phyloP scores from a whole-genome alignment of 345 rosid genomes.

The Lepidium sativum region DNA sequence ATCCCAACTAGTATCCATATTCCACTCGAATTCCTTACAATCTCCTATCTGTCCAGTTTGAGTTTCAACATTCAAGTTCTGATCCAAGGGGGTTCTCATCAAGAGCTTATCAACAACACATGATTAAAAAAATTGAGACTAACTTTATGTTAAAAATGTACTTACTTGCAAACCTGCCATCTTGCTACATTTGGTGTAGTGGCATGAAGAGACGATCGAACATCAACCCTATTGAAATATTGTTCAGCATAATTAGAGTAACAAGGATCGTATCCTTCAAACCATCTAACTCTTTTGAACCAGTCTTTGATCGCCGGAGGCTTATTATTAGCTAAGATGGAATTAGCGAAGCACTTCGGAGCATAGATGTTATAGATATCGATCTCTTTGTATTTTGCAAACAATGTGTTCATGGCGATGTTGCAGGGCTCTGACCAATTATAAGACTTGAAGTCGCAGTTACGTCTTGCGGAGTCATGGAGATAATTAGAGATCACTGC shows the following conservation, averaged over 20 bases:
- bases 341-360: slow-evolving; percentile 35
- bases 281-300: slow-evolving; percentile 32
- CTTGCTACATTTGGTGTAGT: slow-evolving; percentile 17
- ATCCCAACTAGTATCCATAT: no score
- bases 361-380: slow-evolving; percentile 58
- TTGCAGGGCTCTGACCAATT: slow-evolving; percentile 39
- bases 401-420: slow-evolving; percentile 29
- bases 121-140: background rate
- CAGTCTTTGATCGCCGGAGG: slow-evolving; percentile 13
- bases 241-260: slow-evolving; percentile 30
- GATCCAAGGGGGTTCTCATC: no score
- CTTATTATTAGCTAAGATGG: slow-evolving; percentile 15
- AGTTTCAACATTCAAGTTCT: no score
- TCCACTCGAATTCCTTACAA: no score
- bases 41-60: no score
- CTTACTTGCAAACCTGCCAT: slow-evolving; percentile 52
- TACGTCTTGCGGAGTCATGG: slow-evolving; percentile 29
- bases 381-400: slow-evolving; percentile 35
- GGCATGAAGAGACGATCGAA: slow-evolving; percentile 47
- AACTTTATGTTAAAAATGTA: background rate
- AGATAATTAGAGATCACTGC: slow-evolving; percentile 43
- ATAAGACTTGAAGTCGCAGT: slow-evolving; percentile 38
- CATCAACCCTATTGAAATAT: slow-evolving; percentile 48
- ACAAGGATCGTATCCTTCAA: slow-evolving; percentile 53
- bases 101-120: no score